Conservation (phyloP, 2,329 filamentous ascomycete species). For the Cucurbitaria berberidis region DNA sequence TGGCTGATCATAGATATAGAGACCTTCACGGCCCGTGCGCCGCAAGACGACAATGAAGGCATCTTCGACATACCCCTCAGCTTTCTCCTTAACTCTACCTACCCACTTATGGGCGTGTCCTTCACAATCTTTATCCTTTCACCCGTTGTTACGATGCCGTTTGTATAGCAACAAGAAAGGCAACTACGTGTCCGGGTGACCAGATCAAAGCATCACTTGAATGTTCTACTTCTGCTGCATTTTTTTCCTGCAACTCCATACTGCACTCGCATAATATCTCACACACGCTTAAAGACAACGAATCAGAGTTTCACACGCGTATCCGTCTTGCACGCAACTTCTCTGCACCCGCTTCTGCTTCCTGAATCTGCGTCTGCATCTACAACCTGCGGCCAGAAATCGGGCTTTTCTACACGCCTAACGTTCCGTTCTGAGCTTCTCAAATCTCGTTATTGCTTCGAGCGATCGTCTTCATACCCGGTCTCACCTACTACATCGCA, state of each 20-base stretch:
- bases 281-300: background rate
- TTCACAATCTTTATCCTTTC: background rate
- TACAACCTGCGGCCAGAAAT: background rate
- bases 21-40: no score
- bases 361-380: background rate
- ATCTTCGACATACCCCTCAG: no score
- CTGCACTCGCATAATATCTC: background rate
- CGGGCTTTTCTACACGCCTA: background rate
- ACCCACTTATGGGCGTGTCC: background rate
- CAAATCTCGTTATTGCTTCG: background rate
- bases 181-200: background rate
- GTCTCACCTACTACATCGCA: background rate
- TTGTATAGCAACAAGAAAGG: constrained; percentile 1
- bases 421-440: background rate
- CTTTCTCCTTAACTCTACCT: no score
- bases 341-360: background rate
- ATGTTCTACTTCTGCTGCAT: background rate
- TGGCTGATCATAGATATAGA: no score
- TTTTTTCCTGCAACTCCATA: background rate
- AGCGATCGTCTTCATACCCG: background rate
- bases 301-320: background rate
- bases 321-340: background rate
- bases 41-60: no score
- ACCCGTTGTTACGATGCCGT: constrained; percentile 1
- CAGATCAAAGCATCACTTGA: background rate